Base-by-base conservation (phyloP, 331 rosid species). In the Acacia concinna region DNA sequence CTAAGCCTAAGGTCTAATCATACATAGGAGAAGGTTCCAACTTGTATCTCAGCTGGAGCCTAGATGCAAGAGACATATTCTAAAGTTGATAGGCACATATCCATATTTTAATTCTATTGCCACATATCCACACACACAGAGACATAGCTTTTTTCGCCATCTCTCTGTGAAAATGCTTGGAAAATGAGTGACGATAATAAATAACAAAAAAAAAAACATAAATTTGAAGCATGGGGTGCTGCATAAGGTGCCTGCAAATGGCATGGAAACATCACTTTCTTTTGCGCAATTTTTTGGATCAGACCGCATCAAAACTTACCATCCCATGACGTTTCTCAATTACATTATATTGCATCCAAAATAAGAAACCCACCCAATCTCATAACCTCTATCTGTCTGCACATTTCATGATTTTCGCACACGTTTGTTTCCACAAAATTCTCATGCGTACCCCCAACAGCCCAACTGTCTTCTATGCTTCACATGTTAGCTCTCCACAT, bases 331-430 rank as follows among this genome's bases (percentile, higher is more conserved):
- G 31, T 23, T 52, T 71, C 72, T 63, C 76, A 44, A 23, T 63
- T 63, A 81, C 81, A 70, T 40, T 76, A 56, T 52, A 71, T 79
- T 71, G 56, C 82, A 77, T 79, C 82, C n/a, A n/a, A n/a, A n/a
- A n/a, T n/a, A n/a, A 64, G 80, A 82, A 68, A 82, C 78, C 80
- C 60, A 23, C 52, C 86, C 87, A 80, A 80, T 74, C 83, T 82
- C 83, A 79, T 79, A 84, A 82, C 65, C 71, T 75, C 85, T 56
- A 84, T 87, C 86, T 81, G 86, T 89, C 85, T 68, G 63, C 38
- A 47, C 56, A 72, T 72, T 35, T 76, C 40, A 76, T 68, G 73
- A 81, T 59, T 25, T 35, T 66, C 62, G 47, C 91, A 79, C 87
- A 86, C 85, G 82, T 80, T 88, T 85, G 80, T 40, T 46, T 44